A percentile compares a stretch with the other conserved stretches of the same genome.
These are phyloP conservation scores for Aspergillus glaucus DNA, from an alignment of 2,329 filamentous ascomycete genomes.

Conservation along the genomic window DNA sequence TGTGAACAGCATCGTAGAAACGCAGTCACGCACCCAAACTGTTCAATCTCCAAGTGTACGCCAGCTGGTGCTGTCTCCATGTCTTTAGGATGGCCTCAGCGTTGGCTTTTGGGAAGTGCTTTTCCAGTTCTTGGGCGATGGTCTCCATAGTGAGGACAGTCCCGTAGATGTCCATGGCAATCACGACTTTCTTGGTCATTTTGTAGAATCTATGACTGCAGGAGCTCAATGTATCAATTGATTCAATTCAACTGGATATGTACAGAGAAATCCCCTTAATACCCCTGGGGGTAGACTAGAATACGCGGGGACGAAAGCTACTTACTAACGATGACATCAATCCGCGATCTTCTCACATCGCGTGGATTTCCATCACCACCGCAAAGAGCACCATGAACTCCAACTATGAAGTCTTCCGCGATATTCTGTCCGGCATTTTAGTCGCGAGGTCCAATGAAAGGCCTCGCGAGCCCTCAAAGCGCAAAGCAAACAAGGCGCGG, in stretches of 20 bases:
- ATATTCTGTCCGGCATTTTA: conserved; percentile 64
- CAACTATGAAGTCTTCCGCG: conserved; percentile 66
- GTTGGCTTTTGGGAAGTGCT: conserved; percentile 52
- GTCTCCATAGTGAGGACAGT: conserved; percentile 67
- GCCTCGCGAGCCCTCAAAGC: conserved; percentile 37
- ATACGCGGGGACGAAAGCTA: not conserved
- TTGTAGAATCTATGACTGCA: not conserved
- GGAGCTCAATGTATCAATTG: not conserved
- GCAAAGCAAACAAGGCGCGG: conserved; percentile 16
- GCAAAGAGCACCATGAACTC: conserved; percentile 1
- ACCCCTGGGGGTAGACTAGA: not conserved
- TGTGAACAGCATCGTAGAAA: conserved; percentile 1
- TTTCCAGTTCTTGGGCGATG: conserved; percentile 54
- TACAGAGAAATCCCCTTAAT: not conserved
- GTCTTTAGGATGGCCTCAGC: conserved; percentile 52
- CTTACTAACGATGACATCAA: conserved; percentile 4
- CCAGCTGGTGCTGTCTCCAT: conserved; percentile 66
- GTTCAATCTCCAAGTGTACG: conserved; percentile 71
- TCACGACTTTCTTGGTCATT: conserved; percentile 34
- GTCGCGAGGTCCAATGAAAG: conserved; percentile 54
- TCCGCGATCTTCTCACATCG: not conserved
- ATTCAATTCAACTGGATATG: not conserved
- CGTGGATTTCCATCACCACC: not conserved
- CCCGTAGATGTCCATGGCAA: conserved; percentile 72
- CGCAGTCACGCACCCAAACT: conserved; percentile 58